A percentile compares a stretch with the other conserved stretches of the same genome.
phyloP scores from a whole-genome alignment of 2,329 filamentous ascomycete genomes.

The Fusarium acutatum region DNA sequence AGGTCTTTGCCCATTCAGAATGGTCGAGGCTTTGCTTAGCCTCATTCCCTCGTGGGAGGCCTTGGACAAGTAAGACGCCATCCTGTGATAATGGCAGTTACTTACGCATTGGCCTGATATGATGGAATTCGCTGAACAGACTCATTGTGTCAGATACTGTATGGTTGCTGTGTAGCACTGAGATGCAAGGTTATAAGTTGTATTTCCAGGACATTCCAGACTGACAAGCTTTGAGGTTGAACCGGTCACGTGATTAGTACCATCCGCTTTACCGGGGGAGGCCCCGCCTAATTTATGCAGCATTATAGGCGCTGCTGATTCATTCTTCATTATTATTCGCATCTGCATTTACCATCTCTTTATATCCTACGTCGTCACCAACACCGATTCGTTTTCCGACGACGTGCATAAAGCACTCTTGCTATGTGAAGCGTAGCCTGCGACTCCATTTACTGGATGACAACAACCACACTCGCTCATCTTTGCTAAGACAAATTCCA shows the following conservation, averaged over 20 bases:
- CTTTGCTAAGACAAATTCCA: constrained; percentile 46
- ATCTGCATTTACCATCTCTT: constrained; percentile 3
- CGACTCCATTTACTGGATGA: constrained; percentile 18
- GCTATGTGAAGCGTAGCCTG: constrained; percentile 35
- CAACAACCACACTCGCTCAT: neutral
- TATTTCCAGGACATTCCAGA: neutral
- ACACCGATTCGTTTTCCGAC: constrained; percentile 1
- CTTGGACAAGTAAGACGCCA: neutral
- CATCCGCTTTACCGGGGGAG: neutral
- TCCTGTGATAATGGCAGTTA: neutral
- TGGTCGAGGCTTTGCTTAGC: constrained; percentile 32
- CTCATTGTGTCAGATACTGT: neutral
- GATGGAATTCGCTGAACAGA: too few species aligned
- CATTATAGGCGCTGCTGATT: constrained; percentile 29
- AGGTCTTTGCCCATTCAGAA: constrained; percentile 7
- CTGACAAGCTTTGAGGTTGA: neutral
- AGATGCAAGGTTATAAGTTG: neutral
- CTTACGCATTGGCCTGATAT: too few species aligned
- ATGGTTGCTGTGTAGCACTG: neutral
- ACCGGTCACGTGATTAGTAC: neutral
- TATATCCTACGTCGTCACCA: neutral
- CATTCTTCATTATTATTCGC: constrained; percentile 6
- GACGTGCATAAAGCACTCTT: constrained; percentile 21
- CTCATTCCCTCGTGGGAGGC: constrained; percentile 23
- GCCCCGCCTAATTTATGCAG: constrained; percentile 14